Evolutionary conservation across 495 filamentous ascomycete species (phyloP).

Genomic region (Tuber melanosporum): DNA sequence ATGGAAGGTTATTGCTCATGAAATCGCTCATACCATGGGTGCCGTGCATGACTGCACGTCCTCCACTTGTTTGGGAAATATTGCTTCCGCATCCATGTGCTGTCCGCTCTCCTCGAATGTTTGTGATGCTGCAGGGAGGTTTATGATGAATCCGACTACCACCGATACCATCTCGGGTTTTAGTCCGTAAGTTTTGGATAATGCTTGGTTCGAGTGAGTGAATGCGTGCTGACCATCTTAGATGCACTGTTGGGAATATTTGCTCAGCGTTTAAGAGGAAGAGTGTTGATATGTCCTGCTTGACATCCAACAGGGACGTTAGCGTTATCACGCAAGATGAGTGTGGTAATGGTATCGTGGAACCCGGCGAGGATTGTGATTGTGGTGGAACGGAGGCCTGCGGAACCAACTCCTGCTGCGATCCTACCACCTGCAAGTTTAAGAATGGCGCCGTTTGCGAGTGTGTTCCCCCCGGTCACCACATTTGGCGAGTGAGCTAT

Average conservation of each 20-base stretch:
- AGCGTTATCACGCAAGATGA: conserved; percentile 77
- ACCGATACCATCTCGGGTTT: conserved; percentile 64
- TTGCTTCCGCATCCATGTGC: conserved; percentile 67
- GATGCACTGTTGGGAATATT: conserved; percentile 84
- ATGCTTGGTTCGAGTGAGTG: neutral
- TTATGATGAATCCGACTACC: conserved; percentile 95
- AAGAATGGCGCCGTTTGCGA: conserved; percentile 66
- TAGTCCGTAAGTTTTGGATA: conserved; percentile 50
- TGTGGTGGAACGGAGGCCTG: conserved; percentile 75
- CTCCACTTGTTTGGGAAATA: conserved; percentile 57
- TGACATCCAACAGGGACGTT: conserved; percentile 75
- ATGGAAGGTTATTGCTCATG: conserved; percentile 97
- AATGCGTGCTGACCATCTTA: conserved; percentile 7
- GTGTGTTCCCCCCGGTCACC: conserved; percentile 35
- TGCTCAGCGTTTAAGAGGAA: conserved; percentile 82
- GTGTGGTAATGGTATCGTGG: conserved; percentile 96
- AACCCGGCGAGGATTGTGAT: conserved; percentile 89
- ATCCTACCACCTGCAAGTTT: conserved; percentile 85
- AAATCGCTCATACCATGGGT: conserved; percentile 90
- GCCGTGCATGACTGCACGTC: conserved; percentile 87
- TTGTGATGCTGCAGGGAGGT: conserved; percentile 70
- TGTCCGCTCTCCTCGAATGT: conserved; percentile 65
- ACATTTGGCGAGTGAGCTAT: conserved; percentile 21
- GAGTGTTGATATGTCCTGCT: conserved; percentile 66
- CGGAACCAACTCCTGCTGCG: conserved; percentile 69